A percentile compares a stretch with the other conserved stretches of the same genome.
These are phyloP conservation scores for Zygoascus flipseniorum DNA, from an alignment of 805 yeast genomes.

Conservation along the genomic window DNA sequence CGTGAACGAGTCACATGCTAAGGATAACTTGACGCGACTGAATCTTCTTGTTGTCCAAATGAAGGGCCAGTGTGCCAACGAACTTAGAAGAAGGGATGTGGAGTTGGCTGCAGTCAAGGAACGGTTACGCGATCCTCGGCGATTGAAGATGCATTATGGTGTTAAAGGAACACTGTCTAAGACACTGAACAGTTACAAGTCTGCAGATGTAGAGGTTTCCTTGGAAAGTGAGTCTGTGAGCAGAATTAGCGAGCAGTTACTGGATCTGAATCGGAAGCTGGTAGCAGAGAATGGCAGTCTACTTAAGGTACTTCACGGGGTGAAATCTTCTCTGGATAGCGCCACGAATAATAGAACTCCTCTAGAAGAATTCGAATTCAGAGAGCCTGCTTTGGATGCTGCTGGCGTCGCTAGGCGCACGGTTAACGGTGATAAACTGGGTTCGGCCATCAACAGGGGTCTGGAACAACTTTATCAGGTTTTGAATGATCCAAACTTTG, in stretches of 20 bases:
- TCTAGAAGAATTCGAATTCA: constrained; percentile 2
- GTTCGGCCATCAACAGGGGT: constrained; percentile 7
- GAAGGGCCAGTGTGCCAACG: constrained; percentile 16
- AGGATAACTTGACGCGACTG: constrained; percentile 4
- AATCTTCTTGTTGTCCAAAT: constrained; percentile 8
- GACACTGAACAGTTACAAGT: constrained; percentile 8
- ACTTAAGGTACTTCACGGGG: constrained; percentile 8
- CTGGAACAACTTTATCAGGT: constrained; percentile 9
- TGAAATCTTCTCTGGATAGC: constrained; percentile 6
- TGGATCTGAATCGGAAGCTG: constrained; percentile 7
- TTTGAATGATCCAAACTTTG: constrained; percentile 15
- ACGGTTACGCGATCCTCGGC: constrained; percentile 15
- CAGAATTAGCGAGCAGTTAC: constrained; percentile 4
- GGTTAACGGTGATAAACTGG: constrained; percentile 8
- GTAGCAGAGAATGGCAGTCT: constrained; percentile 15
- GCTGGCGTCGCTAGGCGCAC: constrained; percentile 9
- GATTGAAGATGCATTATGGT: constrained; percentile 6
- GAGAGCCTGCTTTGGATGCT: neutral
- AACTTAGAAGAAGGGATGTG: constrained; percentile 19
- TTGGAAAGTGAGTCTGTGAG: neutral
- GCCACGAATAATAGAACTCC: constrained; percentile 2
- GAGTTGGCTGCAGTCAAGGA: constrained; percentile 16
- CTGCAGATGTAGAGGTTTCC: neutral
- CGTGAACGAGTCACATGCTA: constrained; percentile 3
- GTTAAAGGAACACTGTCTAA: constrained; percentile 13